Evolutionary conservation across 805 yeast genomes (phyloP).

Genomic region (Metschnikowia continentalis): DNA sequence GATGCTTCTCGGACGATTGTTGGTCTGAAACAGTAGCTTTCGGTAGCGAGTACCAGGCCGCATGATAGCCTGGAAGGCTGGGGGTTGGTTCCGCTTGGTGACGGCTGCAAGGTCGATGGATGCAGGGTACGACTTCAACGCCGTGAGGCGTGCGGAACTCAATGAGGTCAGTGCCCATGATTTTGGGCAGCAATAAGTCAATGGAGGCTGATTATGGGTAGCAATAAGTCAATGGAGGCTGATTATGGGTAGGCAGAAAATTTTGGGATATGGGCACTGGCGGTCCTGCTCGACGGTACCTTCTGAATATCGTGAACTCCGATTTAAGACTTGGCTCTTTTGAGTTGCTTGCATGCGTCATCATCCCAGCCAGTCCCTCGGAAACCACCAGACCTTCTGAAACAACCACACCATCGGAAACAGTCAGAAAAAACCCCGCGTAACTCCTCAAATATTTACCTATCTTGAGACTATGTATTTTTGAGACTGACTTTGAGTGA

Average conservation of each 20-base stretch:
- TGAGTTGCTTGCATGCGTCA: slow-evolving; percentile 40
- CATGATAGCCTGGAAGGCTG: not conserved
- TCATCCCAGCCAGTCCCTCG: slow-evolving; percentile 23
- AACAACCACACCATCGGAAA: no score
- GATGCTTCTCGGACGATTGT: slow-evolving; percentile 10
- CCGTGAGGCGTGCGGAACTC: slow-evolving; percentile 3
- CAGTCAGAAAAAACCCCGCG: no score
- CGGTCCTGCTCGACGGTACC: slow-evolving; percentile 6
- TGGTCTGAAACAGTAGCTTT: slow-evolving; percentile 3
- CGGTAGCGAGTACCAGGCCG: not conserved
- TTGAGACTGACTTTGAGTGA: no score
- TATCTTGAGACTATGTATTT: no score
- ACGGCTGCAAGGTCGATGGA: slow-evolving; percentile 53
- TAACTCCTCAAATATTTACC: no score
- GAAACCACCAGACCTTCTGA: no score
- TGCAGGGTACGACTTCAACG: slow-evolving; percentile 43
- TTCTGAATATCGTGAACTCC: slow-evolving; percentile 6
- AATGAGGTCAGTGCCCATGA: slow-evolving; percentile 10
- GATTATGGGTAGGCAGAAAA: slow-evolving; percentile 1
- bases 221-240: not conserved
- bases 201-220: not conserved
- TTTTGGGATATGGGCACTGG: slow-evolving; percentile 11
- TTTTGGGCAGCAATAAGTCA: slow-evolving; percentile 17
- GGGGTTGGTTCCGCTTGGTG: slow-evolving; percentile 28
- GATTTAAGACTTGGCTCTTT: slow-evolving; percentile 33